phyloP scores from a whole-genome alignment of 441 rosid genomes.

The Adansonia madagascariensis region DNA sequence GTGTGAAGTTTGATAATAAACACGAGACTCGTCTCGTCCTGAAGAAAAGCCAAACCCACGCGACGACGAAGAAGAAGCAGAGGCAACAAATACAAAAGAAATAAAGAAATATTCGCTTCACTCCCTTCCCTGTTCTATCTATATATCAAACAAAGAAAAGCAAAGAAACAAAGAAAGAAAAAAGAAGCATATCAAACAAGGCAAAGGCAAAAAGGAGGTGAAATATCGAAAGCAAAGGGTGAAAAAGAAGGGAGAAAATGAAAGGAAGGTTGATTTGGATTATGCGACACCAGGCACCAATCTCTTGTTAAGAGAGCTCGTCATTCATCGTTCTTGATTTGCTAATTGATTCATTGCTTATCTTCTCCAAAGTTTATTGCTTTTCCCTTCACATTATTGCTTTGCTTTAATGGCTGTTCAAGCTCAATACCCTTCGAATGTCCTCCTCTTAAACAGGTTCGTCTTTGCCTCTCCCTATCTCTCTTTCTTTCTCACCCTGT shows the following conservation, averaged over 20 bases:
- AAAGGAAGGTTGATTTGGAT: conserved; percentile 18
- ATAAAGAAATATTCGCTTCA: conserved; percentile 19
- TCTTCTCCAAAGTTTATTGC: conserved; percentile 38
- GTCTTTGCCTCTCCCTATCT: background rate
- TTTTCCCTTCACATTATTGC: conserved; percentile 35
- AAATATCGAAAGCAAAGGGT: background rate
- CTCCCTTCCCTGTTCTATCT: background rate
- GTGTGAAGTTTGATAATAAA: conserved; percentile 36
- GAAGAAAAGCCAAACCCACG: conserved; percentile 51
- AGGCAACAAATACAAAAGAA: conserved; percentile 30
- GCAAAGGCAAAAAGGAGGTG: conserved; percentile 4
- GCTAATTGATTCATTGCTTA: background rate
- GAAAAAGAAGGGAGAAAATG: conserved; percentile 8
- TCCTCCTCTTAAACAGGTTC: conserved; percentile 78
- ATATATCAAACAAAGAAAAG: background rate
- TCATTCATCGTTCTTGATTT: background rate
- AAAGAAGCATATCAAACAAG: conserved; percentile 23
- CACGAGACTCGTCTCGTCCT: conserved; percentile 43
- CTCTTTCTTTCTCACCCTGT: background rate
- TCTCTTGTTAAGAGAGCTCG: background rate
- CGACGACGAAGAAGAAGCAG: conserved; percentile 35
- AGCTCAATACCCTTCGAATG: conserved; percentile 83
- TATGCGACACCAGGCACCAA: background rate
- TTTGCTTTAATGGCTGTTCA: conserved; percentile 64
- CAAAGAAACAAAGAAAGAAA: background rate